Base-by-base conservation (phyloP, 768 basidiomycete species). In the Melanogaster broomeanus region DNA sequence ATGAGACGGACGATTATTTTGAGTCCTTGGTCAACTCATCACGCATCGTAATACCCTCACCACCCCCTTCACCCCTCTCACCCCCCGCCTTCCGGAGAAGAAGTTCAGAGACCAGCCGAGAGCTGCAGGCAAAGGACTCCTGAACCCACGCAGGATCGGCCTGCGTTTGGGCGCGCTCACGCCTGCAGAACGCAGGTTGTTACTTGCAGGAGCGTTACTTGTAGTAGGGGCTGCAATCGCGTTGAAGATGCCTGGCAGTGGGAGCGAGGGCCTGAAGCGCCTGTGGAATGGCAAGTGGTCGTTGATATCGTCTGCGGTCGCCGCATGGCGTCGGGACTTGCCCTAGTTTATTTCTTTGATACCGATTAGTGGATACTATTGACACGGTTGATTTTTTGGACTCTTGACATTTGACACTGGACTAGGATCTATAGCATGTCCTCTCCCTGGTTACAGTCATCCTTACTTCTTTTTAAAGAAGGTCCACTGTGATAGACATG, bases 171-270 rank as follows among this genome's bases (percentile, higher is more conserved):
- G 60, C 21, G 53, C 63, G 16, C 63, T 71, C 49, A 67, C 61
- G 4, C 45, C 56, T 28, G 54, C 55, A 10, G 69, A 70, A 24
- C 62, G 68, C 22, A 58, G 66, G 28, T 48, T 64, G 6, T 51
- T 88, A 63, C 70, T 88, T 27, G 80, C 82, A 16, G 83, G 87
- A 21, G 85, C 86, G 19, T 78, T 89, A 27, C 63, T 90, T 24
- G 81, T 87, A 12, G 72, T 90, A 6, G 86, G 86, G 12, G 79
- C 88, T 19, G 88, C 87, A 9, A 73, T 91, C 63, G 86, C 85
- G 3, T 43, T 70, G 5, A 66, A 56, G 48, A 24, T 61, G 3
- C 21, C 58, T 2, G 63, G 47, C 35, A 44, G 28, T 24, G 64
- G 55, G 1, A 58, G 56, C 10, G 61, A 65, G 12, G 59, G 44